phyloP scores from a whole-genome alignment of 2,329 filamentous ascomycete genomes.

The Madurella fahalii region DNA sequence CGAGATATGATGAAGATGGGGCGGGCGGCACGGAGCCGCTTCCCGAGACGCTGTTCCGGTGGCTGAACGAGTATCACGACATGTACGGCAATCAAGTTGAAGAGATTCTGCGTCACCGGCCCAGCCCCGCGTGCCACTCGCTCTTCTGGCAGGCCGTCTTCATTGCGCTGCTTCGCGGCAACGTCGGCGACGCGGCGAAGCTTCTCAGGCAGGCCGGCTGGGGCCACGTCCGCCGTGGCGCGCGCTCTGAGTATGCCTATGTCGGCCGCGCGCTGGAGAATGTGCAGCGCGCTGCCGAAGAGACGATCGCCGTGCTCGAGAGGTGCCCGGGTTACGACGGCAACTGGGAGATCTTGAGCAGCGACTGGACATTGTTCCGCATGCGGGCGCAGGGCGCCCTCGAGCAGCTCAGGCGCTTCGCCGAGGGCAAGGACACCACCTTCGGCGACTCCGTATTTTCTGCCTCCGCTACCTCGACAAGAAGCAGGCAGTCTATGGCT shows the following conservation, averaged over 20 bases:
- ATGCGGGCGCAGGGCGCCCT: conserved; percentile 66
- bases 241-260: conserved; percentile 64
- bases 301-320: conserved; percentile 65
- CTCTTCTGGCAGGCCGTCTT: conserved; percentile 86
- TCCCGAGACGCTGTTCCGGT: conserved; percentile 75
- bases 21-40: conserved; percentile 47
- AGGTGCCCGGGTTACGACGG: conserved; percentile 65
- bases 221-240: conserved; percentile 67
- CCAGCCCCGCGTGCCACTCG: conserved; percentile 70
- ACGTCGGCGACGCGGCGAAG: conserved; percentile 61
- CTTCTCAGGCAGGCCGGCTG: conserved; percentile 74
- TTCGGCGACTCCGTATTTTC: conserved; percentile 33
- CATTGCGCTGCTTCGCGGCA: conserved; percentile 69
- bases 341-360: conserved; percentile 79
- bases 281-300: conserved; percentile 66
- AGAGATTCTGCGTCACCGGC: conserved; percentile 58
- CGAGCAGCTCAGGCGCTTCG: conserved; percentile 69
- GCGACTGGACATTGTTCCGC: conserved; percentile 81
- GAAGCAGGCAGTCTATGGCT: conserved; percentile 51
- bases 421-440: conserved; percentile 55
- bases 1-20: conserved; percentile 39
- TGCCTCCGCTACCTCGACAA: conserved; percentile 34
- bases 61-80: conserved; percentile 74
- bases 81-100: conserved; percentile 64
- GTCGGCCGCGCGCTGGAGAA: conserved; percentile 71